Percentiles rank a stretch among this genome's conserved stretches.
These are phyloP conservation scores for Telopea speciosissima DNA, from an alignment of 177 flowering plant genomes.

Conservation along the genomic window DNA sequence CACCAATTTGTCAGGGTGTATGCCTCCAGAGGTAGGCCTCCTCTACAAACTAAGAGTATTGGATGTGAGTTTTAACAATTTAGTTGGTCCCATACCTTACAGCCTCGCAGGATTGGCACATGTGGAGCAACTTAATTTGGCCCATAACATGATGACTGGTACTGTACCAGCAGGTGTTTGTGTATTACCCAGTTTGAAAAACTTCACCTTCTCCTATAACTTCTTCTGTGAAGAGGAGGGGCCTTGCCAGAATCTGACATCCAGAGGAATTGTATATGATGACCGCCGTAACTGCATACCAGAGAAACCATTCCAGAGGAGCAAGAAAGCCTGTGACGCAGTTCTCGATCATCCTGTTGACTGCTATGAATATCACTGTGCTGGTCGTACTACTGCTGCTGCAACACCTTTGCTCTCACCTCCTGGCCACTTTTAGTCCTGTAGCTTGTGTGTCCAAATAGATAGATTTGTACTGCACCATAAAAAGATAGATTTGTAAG, in stretches of 20 bases:
- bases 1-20: constrained; percentile 52
- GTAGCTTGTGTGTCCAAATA: background rate
- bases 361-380: constrained; percentile 36
- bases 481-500: too few relatives aligned
- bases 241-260: constrained; percentile 44
- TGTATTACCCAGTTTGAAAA: constrained; percentile 36
- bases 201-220: constrained; percentile 58
- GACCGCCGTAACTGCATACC: constrained; percentile 61
- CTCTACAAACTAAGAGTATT: constrained; percentile 49
- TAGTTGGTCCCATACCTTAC: constrained; percentile 57
- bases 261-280: constrained; percentile 35
- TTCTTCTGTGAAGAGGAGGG: constrained; percentile 65
- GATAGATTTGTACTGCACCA: too few relatives aligned
- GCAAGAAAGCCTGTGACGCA: constrained; percentile 44
- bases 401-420: constrained; percentile 8
- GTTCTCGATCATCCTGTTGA: constrained; percentile 41
- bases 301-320: constrained; percentile 50
- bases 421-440: background rate
- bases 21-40: constrained; percentile 54
- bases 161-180: constrained; percentile 46
- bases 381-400: constrained; percentile 12
- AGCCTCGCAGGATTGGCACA: constrained; percentile 45
- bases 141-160: constrained; percentile 48
- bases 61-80: constrained; percentile 50
- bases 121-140: constrained; percentile 48